Conservation (phyloP, 1,284 basidiomycete species). For the Cryptococcus sp. region DNA sequence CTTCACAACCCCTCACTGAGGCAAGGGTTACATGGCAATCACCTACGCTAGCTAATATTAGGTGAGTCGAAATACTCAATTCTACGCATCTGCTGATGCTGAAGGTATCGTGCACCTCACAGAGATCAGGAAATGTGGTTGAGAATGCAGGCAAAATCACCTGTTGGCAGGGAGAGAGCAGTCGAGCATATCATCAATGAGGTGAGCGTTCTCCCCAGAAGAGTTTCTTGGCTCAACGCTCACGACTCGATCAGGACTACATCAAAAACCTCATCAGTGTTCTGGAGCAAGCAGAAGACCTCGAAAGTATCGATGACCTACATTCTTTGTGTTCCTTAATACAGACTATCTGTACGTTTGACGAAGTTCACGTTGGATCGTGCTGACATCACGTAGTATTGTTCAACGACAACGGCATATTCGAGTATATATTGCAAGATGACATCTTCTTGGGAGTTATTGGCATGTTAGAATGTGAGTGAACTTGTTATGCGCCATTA, state of each 20-base stretch:
- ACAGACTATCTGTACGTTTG: constrained; percentile 84
- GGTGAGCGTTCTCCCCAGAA: constrained; percentile 20
- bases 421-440: constrained; percentile 93
- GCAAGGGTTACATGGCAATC: constrained; percentile 35
- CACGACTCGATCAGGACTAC: constrained; percentile 65
- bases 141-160: constrained; percentile 46
- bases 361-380: background rate
- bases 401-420: constrained; percentile 91
- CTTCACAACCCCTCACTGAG: constrained; percentile 6
- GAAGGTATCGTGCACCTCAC: background rate
- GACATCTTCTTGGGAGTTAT: constrained; percentile 89
- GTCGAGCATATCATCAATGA: constrained; percentile 68
- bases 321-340: constrained; percentile 89
- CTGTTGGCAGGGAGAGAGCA: constrained; percentile 64
- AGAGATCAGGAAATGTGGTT: constrained; percentile 48
- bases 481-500: background rate
- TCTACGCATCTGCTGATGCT: constrained; percentile 1
- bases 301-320: constrained; percentile 83
- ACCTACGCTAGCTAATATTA: constrained; percentile 45
- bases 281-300: constrained; percentile 83
- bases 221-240: background rate
- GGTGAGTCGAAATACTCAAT: constrained; percentile 18
- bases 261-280: constrained; percentile 82
- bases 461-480: constrained; percentile 94
- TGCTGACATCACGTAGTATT: constrained; percentile 63